A percentile compares a stretch with the other conserved stretches of the same genome.
Conservation (phyloP, 1,284 basidiomycete species). For the Trametes hirsuta region DNA sequence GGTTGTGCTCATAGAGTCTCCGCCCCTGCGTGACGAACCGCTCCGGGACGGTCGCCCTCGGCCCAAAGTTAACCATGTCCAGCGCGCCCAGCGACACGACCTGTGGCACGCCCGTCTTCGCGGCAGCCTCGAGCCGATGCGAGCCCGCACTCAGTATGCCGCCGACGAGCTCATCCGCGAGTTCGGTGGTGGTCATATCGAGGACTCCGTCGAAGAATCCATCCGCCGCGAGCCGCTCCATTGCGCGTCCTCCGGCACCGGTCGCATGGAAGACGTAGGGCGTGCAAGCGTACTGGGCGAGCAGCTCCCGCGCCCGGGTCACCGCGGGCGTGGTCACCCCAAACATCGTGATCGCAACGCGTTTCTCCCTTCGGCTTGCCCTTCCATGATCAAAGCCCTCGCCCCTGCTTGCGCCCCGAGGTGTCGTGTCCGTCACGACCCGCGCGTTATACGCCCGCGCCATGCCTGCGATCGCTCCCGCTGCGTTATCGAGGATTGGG, state of each 20-base stretch:
- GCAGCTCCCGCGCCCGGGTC: conserved; percentile 26
- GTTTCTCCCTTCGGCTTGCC: conserved; percentile 1
- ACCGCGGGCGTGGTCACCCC: conserved; percentile 32
- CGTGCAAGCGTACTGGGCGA: conserved; percentile 24
- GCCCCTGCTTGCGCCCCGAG: background rate
- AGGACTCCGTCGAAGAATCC: conserved; percentile 30
- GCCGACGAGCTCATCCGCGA: conserved; percentile 30
- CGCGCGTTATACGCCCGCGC: conserved; percentile 22
- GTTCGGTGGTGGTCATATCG: conserved; percentile 31
- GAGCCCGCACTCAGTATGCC: conserved; percentile 29
- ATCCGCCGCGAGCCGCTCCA: conserved; percentile 23
- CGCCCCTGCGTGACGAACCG: conserved; percentile 14
- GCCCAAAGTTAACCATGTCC: conserved; percentile 31
- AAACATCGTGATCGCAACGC: conserved; percentile 32
- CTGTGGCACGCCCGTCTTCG: conserved; percentile 23
- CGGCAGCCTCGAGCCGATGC: conserved; percentile 27
- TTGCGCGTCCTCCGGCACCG: conserved; percentile 28
- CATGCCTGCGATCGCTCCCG: conserved; percentile 30
- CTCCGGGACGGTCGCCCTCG: conserved; percentile 24
- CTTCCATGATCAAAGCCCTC: too few species aligned
- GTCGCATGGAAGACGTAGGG: conserved; percentile 31
- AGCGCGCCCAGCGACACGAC: conserved; percentile 31
- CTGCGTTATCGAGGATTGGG: conserved; percentile 30
- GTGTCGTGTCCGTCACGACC: background rate
- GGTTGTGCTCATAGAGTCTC: conserved; percentile 25